A percentile compares a stretch with the other conserved stretches of the same genome.
These are phyloP conservation scores for Ustulina deusta DNA, from an alignment of 2,329 filamentous ascomycete genomes.

Conservation along the genomic window DNA sequence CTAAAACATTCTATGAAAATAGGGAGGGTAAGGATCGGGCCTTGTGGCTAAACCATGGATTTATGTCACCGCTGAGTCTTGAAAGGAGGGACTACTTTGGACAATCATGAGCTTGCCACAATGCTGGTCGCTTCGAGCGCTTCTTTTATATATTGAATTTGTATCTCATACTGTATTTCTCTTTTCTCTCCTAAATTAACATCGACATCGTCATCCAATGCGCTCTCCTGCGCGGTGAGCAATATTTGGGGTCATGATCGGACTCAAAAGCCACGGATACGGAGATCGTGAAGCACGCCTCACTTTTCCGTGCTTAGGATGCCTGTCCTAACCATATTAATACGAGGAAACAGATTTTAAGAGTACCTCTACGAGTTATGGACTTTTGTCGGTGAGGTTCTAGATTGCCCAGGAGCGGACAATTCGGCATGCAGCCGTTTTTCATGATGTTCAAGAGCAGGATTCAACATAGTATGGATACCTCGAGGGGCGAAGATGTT, in stretches of 20 bases:
- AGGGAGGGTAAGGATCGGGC: not conserved
- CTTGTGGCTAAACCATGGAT: not conserved
- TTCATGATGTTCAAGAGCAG: constrained; percentile 19
- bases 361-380: constrained; percentile 1
- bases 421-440: constrained; percentile 34
- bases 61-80: constrained; percentile 4
- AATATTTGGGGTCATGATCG: constrained; percentile 26
- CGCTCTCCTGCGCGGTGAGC: constrained; percentile 18
- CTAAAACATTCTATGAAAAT: constrained; percentile 1
- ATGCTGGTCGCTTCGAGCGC: not conserved
- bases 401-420: constrained; percentile 4
- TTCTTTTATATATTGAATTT: constrained; percentile 17
- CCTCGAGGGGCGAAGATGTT: not conserved
- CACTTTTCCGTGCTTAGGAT: constrained; percentile 18
- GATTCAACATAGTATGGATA: not conserved
- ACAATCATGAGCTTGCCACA: not conserved
- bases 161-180: not conserved
- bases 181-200: not conserved
- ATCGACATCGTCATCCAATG: constrained; percentile 15
- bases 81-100: not conserved
- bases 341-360: constrained; percentile 14
- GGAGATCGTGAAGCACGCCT: constrained; percentile 32
- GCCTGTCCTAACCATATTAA: constrained; percentile 19
- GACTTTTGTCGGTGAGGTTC: constrained; percentile 12
- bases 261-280: constrained; percentile 28